Evolutionary conservation across 2,329 filamentous ascomycete genomes (phyloP), one percentile per base, ranked within the genome.

Genomic region (Penicillium carneum): DNA sequence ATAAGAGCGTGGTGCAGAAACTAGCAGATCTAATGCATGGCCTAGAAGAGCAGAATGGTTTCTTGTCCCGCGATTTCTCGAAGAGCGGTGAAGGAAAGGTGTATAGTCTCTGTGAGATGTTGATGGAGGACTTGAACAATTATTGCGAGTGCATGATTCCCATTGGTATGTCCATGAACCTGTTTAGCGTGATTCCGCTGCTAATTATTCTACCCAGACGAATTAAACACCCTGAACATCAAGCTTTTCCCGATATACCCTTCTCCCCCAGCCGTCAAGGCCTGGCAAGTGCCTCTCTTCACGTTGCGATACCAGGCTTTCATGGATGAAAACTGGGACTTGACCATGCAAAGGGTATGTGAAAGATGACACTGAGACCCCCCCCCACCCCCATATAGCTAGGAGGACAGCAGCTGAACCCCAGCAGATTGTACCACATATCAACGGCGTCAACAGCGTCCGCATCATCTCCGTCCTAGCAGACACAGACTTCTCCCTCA

Each of bases 141-240:
- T 99, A 97, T 73, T 93, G 92, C 73, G 95, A 99, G 81, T 97
- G 93, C 83, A 97, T 97, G 93, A 97, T 97, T 72, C 93, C 93
- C 0, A 94, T 97, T 65, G 91, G 91, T 93, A 80, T 65, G 86
- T 82, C 59, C 9, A 23, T 53, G 33, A 11, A 56, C 20, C 33
- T n/a, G 33, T 50, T 11, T 14, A 39, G 49, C 31, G 12, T 20
- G 4, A n/a, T 12, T 26, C 42, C 39, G 36, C 42, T 18, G 23
- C 69, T 66, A 39, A 71, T 54, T 26, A 23, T 33, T 31, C 29
- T 41, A 18, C 8, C 12, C 16, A 93, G 93, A 97, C 76, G 92
- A 96, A 68, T 88, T 92, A 63, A 97, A 97, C 76, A 97, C 92
- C 0, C 88, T 97, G 77, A 97, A 97, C 78, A 91, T 97, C 84